Evolutionary conservation across 805 yeast genomes (phyloP), one percentile per base, ranked within the genome.

Genomic region (Lipomyces kockii): DNA sequence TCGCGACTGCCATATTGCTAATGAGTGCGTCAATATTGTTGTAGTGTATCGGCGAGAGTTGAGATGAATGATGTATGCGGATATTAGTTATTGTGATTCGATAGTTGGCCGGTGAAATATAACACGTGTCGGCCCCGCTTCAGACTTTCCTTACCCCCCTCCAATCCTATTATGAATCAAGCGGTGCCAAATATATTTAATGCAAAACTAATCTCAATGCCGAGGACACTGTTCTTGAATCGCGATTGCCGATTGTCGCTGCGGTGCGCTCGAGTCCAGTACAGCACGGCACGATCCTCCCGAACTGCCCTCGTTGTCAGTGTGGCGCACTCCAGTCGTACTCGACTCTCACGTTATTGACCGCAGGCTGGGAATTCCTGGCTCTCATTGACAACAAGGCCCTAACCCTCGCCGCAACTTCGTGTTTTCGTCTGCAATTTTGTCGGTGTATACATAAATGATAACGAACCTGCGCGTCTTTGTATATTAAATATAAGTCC

Each of bases 1-100:
- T 60, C 32, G 70, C 66, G 49, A 65, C 53, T 29, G 71, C 68
- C 70, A 67, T 69, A 25, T 14, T 61, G 52, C 49, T 43, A 17
- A 17, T 17, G 9, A 43, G 49, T 43, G 49, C 20, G 20, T 43
- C 3, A n/a, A 43, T 43, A 17, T 17, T 8, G 22, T n/a, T n/a
- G 1, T 4, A 11, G 43, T 37, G 43, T 37, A 4, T 17, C 49
- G 49, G 6, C 49, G 22, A 43, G 49, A 17, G 9, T 7, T 12
- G 49, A 43, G 11, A 43, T 43, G 49, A 43, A 5, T 43, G 49
- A 43, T 3, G 11, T 5, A 17, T 7, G 49, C 20, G 49, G 7
- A 7, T 12, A 12, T 35, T 14, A 14, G 43, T 37, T 12, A 3
- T 37, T 37, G 43, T 12, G 17, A 37, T 37, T 37, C 17, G 43